These are phyloP conservation scores for Sesbania bispinosa DNA, from an alignment of 306 rosid species.

Conservation along the genomic window DNA sequence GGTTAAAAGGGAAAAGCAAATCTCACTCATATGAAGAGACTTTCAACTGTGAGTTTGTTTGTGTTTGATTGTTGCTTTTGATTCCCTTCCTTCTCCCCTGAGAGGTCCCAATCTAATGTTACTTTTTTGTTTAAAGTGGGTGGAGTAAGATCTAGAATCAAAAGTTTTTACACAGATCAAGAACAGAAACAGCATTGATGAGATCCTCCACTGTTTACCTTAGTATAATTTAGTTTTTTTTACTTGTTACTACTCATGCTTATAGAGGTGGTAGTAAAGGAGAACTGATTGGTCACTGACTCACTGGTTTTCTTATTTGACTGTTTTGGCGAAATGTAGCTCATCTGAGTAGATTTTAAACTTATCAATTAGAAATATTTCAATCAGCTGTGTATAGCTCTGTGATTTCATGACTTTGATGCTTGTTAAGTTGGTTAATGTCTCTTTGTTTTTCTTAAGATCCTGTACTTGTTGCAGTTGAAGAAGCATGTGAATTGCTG, in stretches of 20 bases:
- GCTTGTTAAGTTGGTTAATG: neutral
- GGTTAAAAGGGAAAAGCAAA: slow-evolving; percentile 36
- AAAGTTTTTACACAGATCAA: slow-evolving; percentile 22
- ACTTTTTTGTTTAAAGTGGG: slow-evolving; percentile 18
- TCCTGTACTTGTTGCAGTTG: neutral
- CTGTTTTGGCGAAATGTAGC: slow-evolving; percentile 20
- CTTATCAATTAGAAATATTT: neutral
- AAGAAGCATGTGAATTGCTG: slow-evolving; percentile 8
- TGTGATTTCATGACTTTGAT: neutral
- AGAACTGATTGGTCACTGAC: neutral
- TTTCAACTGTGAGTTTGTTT: slow-evolving; percentile 51
- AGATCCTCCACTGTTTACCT: slow-evolving; percentile 16
- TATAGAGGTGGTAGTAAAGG: neutral
- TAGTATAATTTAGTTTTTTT: neutral
- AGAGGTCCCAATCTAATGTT: neutral
- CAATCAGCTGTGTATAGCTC: neutral
- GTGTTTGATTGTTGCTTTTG: slow-evolving; percentile 16
- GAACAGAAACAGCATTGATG: slow-evolving; percentile 12
- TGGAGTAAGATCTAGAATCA: slow-evolving; percentile 28
- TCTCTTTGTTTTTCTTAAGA: neutral
- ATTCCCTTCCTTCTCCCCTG: neutral
- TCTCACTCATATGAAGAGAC: slow-evolving; percentile 66
- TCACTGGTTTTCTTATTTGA: neutral
- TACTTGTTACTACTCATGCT: neutral
- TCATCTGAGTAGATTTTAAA: slow-evolving; percentile 13